phyloP scores from a whole-genome alignment of 495 filamentous ascomycete genomes.

The Evernia prunastri region DNA sequence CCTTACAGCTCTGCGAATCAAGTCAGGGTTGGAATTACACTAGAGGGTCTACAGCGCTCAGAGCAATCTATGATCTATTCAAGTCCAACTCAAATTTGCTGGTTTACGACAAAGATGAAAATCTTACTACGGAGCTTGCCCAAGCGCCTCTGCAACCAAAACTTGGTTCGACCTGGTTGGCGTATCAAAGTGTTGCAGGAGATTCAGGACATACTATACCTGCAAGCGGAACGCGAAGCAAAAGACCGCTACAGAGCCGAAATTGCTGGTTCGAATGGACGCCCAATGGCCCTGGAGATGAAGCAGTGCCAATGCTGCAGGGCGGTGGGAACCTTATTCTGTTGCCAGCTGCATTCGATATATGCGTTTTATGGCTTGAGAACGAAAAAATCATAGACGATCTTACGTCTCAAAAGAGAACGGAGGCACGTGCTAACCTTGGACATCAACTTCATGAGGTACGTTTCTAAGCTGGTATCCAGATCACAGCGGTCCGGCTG shows the following conservation, averaged over 20 bases:
- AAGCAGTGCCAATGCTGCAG: not conserved
- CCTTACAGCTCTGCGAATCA: not conserved
- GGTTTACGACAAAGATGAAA: not conserved
- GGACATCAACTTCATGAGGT: conserved; percentile 4
- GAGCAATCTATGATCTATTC: not conserved
- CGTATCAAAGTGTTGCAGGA: not conserved
- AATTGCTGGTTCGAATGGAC: conserved; percentile 5
- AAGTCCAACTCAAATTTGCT: not conserved
- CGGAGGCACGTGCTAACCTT: not conserved
- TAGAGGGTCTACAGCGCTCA: not conserved
- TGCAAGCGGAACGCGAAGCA: not conserved
- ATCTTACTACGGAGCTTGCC: not conserved
- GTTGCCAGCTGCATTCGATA: not conserved
- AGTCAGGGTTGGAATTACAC: not conserved
- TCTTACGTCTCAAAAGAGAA: not conserved
- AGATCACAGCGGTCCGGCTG: too few species aligned
- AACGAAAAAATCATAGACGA: not conserved
- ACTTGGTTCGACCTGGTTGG: conserved; percentile 2
- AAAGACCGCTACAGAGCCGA: not conserved
- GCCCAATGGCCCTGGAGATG: not conserved
- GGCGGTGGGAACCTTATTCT: not conserved
- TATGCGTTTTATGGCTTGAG: not conserved
- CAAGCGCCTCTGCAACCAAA: not conserved
- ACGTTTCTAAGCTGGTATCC: not conserved
- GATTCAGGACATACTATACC: not conserved